Conservation (phyloP, 1,139 yeast genomes). For the Scheffersomyces segobiensis region DNA sequence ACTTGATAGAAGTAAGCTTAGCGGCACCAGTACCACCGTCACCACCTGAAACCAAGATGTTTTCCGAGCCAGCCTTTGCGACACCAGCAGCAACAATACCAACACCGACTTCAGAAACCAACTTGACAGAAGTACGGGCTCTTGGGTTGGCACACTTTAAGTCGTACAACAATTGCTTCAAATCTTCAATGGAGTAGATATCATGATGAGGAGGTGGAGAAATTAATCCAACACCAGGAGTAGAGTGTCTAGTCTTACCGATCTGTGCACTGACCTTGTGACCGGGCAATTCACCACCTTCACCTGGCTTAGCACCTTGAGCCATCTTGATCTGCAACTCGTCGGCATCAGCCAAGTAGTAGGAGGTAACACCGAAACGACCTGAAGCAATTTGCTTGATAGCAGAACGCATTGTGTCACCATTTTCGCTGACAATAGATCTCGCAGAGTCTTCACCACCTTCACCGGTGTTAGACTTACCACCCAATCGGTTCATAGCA, state of each 20-base stretch:
- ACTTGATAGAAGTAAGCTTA: conserved; percentile 93
- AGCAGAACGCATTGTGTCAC: conserved; percentile 98
- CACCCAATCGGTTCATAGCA: conserved; percentile 97
- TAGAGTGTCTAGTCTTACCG: conserved; percentile 95
- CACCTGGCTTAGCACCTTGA: conserved; percentile 99
- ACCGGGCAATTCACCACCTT: conserved; percentile 98
- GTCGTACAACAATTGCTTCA: conserved; percentile 94
- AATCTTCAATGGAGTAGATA: conserved; percentile 95
- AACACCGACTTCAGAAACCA: conserved; percentile 97
- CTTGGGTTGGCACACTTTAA: conserved; percentile 96
- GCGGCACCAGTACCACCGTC: conserved; percentile 99
- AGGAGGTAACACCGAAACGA: conserved; percentile 95
- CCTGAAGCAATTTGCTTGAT: conserved; percentile 98
- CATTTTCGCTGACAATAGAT: conserved; percentile 74
- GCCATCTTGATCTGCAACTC: conserved; percentile 98
- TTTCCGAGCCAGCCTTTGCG: conserved; percentile 98
- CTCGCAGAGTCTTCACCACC: conserved; percentile 99
- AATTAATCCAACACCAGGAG: conserved; percentile 94
- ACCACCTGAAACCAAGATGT: conserved; percentile 92
- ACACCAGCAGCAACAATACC: conserved; percentile 99
- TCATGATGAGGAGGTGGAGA: conserved; percentile 99
- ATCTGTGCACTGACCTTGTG: conserved; percentile 85
- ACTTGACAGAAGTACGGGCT: conserved; percentile 93
- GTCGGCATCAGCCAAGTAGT: conserved; percentile 93
- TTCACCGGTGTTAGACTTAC: conserved; percentile 97